Evolutionary conservation across 2,329 filamentous ascomycete species (phyloP), one percentile per base, ranked within the genome.

Genomic region (Arthrobotrys iridis): DNA sequence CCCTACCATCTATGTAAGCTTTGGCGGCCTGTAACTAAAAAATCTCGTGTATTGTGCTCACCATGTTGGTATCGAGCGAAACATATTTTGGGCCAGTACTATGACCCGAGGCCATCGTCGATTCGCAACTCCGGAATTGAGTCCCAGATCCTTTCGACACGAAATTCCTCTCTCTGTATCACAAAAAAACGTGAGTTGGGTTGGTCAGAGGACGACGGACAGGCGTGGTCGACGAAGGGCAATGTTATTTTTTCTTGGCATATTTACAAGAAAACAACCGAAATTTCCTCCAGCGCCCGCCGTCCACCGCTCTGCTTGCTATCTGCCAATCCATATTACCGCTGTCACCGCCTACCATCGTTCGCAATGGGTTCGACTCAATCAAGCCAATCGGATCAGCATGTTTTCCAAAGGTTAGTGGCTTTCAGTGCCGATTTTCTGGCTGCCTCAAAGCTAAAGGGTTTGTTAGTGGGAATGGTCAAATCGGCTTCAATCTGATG

Each of bases 61-160:
- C 93, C 90, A 97, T 92, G 65, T 90, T 90, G 70, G 94, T 97
- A 79, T 96, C 91, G 59, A 97, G 87, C 7, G 89, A 84, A 72
- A 97, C 88, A 79, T 92, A 89, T 72, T 30, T 91, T 93, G 26
- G 91, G 85, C 92, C 95, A 94, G 24, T 45, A 81, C 72, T 28
- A n/a, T n/a, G n/a, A n/a, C n/a, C n/a, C 15, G 33, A 62, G 15
- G 55, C 50, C 50, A 55, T 55, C 26, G 18, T n/a, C 1, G 11
- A 10, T 11, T 35, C 8, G 11, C 22, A 2, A 30, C 4, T 37
- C 30, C 28, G 13, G 28, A 2, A 26, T 7, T 26, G 46, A 50
- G 26, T 15, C n/a, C 26, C 20, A 15, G n/a, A 15, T 55, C n/a
- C 15, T 8, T 33, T 52, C 28, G 15, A 30, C 11, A 18, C n/a